Base-by-base conservation (phyloP, 1,284 basidiomycete genomes). In the Schizopora paradoxa region DNA sequence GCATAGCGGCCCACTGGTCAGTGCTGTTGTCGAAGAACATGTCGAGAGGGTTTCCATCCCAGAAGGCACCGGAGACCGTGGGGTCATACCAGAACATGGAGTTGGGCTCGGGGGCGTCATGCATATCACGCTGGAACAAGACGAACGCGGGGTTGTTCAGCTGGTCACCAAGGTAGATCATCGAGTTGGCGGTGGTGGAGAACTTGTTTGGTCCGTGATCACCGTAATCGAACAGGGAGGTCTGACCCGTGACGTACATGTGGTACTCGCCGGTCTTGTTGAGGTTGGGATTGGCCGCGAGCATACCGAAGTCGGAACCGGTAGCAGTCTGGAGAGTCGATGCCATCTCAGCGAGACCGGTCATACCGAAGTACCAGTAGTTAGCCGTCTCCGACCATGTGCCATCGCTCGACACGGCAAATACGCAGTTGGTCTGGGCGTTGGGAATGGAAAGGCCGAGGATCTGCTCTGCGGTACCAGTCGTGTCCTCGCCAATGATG, bases 81-180 rank as follows among this genome's bases (percentile, higher is more conserved):
- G 92, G 82, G 62, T 97, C 76, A 65, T 98, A 99, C 91, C 92
- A 99, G 73, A 99, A 95, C 91, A 99, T 94, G 59, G 81, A 82
- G 79, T 85, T 91, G 0, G 95, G 95, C 54, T 99, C 95, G 14
- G 65, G 52, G 1, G 91, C 84, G 59, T 98, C 94, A 44, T 70
- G 69, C 57, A 87, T 89, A 62, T 99, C 95, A 51, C 95, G 89
- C 67, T 99, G 95, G 78, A 84, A 93, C 43, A 99, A 77, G 11
- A 82, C 73, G 64, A 84, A 95, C 55, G 72, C 66, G 8, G 95
- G 89, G 49, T 75, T 65, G 40, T 82, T 66, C 67, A 76, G 93
- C 22, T 77, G 63, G 14, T 73, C 63, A 16, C 77, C 83, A 63
- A 89, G 91, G 56, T 90, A 76, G 48, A 89, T 58, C 70, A 91